Evolutionary conservation across 1,284 basidiomycete species (phyloP).

Genomic region (Schizophyllum commune): DNA sequence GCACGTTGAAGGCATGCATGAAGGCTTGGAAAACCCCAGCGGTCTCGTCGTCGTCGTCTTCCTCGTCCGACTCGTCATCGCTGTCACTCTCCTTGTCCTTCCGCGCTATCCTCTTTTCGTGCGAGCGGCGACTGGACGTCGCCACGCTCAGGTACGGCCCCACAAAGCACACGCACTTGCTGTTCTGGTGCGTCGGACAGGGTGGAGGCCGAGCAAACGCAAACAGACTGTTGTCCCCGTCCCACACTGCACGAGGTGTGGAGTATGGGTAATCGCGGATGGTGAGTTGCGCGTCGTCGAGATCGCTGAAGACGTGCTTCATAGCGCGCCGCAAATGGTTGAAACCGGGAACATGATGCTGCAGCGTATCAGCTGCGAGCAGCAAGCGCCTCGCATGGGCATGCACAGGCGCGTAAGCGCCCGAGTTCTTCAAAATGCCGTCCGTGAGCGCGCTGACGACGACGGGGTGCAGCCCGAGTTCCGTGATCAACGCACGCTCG

Average conservation of each 20-base stretch:
- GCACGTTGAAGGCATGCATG: neutral
- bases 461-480: slow-evolving; percentile 2
- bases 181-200: slow-evolving; percentile 3
- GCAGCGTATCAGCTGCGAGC: neutral
- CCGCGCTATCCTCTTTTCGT: neutral
- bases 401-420: slow-evolving; percentile 1
- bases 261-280: slow-evolving; percentile 3
- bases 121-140: neutral
- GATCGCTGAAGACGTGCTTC: neutral
- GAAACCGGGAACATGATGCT: neutral
- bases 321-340: neutral
- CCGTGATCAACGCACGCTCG: neutral
- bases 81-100: neutral
- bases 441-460: neutral
- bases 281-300: neutral
- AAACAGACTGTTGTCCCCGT: neutral
- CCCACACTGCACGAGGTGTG: slow-evolving; percentile 4
- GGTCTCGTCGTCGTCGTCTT: neutral
- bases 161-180: slow-evolving; percentile 5
- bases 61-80: neutral
- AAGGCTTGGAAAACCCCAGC: neutral
- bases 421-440: slow-evolving; percentile 1
- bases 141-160: slow-evolving; percentile 2
- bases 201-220: slow-evolving; percentile 4
- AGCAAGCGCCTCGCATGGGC: slow-evolving; percentile 5